These are phyloP conservation scores for Cotoneaster glaucophyllus DNA, from an alignment of 306 rosid genomes.

Conservation along the genomic window DNA sequence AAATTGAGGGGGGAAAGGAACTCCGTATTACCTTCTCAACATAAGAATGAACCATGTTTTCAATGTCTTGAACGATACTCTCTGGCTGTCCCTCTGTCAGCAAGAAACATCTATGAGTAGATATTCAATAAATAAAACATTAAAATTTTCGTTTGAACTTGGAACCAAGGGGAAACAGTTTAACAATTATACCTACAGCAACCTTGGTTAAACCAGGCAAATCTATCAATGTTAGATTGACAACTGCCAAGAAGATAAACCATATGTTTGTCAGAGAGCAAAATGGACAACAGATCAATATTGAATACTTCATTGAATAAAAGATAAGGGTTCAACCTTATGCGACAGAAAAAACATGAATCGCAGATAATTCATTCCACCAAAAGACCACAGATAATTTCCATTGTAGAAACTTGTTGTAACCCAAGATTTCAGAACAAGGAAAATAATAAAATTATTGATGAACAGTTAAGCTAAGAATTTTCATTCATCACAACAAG, in stretches of 20 bases:
- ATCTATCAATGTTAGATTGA: constrained; percentile 54
- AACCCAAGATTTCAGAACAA: background rate
- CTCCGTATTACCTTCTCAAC: constrained; percentile 55
- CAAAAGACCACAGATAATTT: background rate
- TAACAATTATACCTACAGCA: constrained; percentile 47
- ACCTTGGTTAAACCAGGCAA: constrained; percentile 63
- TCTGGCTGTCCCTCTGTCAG: constrained; percentile 70
- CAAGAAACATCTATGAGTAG: constrained; percentile 12
- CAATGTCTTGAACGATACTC: constrained; percentile 68
- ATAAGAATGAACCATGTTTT: constrained; percentile 62
- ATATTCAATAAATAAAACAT: constrained; percentile 4
- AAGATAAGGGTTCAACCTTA: background rate
- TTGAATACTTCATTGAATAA: background rate
- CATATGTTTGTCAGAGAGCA: constrained; percentile 4
- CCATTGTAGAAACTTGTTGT: background rate
- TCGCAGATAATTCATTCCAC: background rate
- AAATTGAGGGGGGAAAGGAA: background rate
- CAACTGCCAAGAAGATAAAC: constrained; percentile 40
- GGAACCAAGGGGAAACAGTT: background rate
- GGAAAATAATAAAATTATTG: background rate
- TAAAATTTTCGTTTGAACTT: background rate
- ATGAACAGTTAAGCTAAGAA: background rate
- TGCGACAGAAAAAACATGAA: background rate
- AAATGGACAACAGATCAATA: constrained; percentile 14
- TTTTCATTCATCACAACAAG: constrained; percentile 8